Evolutionary conservation across 2,329 filamentous ascomycete species (phyloP).

Genomic region (Trichoderma sp.): DNA sequence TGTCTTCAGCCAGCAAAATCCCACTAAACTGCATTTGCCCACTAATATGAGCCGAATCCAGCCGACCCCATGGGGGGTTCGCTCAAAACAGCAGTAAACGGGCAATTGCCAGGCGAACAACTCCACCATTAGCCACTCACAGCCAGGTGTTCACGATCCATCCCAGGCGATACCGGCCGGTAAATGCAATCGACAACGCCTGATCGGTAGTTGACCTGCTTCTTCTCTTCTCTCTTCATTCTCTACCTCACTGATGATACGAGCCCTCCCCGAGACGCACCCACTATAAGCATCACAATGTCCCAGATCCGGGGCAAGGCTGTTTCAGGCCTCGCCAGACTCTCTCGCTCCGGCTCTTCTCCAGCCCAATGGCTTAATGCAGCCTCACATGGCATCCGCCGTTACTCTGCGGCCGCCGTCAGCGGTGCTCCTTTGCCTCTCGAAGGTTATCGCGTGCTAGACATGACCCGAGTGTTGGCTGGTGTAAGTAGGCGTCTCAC

Average conservation of each 20-base stretch:
- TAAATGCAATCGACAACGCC: not conserved
- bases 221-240: not conserved
- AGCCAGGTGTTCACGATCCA: not conserved
- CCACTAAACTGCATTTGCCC: not conserved
- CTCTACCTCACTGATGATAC: not conserved
- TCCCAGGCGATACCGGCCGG: not conserved
- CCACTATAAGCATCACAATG: not conserved
- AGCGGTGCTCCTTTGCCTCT: slow-evolving; percentile 58
- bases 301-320: slow-evolving; percentile 3
- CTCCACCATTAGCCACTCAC: not conserved
- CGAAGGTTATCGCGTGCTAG: slow-evolving; percentile 83
- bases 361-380: not conserved
- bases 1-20: not conserved
- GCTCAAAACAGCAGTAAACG: slow-evolving; percentile 8
- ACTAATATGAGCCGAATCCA: slow-evolving; percentile 20
- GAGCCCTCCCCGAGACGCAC: not conserved
- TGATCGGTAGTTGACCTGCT: not conserved
- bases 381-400: slow-evolving; percentile 27
- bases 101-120: not conserved
- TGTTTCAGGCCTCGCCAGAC: not conserved
- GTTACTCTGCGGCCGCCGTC: slow-evolving; percentile 34
- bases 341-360: slow-evolving; percentile 20
- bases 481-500: slow-evolving; percentile 63
- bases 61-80: slow-evolving; percentile 19
- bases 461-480: slow-evolving; percentile 95